Evolutionary conservation across 1,139 yeast genomes (phyloP).

Genomic region (Nakaseomyces kungkrabaensis): DNA sequence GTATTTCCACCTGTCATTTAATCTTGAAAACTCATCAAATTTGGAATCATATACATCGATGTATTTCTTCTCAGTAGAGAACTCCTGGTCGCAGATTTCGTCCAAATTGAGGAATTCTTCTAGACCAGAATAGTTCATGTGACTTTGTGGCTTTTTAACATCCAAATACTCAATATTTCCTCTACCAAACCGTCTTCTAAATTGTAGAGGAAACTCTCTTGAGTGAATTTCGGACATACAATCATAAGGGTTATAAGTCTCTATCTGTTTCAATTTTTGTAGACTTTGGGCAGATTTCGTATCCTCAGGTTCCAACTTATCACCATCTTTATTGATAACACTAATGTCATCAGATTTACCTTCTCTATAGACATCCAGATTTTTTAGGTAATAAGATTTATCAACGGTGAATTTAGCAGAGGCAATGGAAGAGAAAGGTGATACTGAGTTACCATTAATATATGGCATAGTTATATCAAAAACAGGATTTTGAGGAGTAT

Average conservation of each 20-base stretch:
- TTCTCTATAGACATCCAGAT: constrained; percentile 19
- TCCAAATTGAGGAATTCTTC: constrained; percentile 24
- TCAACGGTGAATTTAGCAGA: constrained; percentile 65
- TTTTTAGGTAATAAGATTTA: constrained; percentile 41
- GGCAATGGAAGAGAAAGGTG: constrained; percentile 73
- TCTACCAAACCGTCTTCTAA: constrained; percentile 72
- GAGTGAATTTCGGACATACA: constrained; percentile 27
- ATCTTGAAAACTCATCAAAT: constrained; percentile 43
- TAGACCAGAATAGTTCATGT: constrained; percentile 25
- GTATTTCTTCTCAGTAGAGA: constrained; percentile 14
- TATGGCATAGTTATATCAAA: constrained; percentile 57
- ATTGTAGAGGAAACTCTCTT: constrained; percentile 48
- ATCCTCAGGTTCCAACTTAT: constrained; percentile 7
- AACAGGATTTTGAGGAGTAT: constrained; percentile 83
- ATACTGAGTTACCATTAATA: constrained; percentile 37
- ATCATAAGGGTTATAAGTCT: constrained; percentile 26
- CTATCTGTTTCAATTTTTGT: constrained; percentile 20
- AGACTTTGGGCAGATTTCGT: constrained; percentile 9
- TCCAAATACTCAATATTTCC: constrained; percentile 65
- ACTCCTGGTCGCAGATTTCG: constrained; percentile 24
- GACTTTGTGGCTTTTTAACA: constrained; percentile 35
- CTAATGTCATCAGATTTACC: constrained; percentile 19
- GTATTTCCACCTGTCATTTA: constrained; percentile 65
- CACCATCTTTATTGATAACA: constrained; percentile 24
- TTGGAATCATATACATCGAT: constrained; percentile 48